These are phyloP conservation scores for Trichoderma asperelloides DNA, from an alignment of 495 filamentous ascomycete species.

Conservation along the genomic window DNA sequence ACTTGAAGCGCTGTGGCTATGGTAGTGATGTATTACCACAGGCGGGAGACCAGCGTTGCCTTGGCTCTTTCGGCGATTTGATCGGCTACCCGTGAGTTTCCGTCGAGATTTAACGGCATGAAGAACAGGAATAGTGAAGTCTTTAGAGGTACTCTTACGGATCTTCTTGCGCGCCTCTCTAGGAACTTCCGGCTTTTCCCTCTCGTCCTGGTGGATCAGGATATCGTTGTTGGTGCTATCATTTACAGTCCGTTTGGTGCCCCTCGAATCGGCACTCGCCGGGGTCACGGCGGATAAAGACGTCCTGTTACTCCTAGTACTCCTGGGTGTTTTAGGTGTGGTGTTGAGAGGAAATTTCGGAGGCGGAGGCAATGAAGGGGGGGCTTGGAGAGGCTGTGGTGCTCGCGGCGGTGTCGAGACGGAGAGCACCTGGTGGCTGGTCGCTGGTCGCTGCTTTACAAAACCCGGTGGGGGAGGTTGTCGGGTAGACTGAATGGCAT, in stretches of 20 bases:
- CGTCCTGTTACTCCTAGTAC: neutral
- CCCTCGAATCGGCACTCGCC: constrained; percentile 13
- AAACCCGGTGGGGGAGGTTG: constrained; percentile 20
- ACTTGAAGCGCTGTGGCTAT: constrained; percentile 4
- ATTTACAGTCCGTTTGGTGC: constrained; percentile 21
- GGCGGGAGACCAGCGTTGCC: neutral
- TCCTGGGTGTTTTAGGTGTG: constrained; percentile 3
- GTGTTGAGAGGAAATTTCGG: constrained; percentile 9
- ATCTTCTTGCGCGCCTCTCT: constrained; percentile 28
- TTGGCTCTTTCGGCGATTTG: neutral
- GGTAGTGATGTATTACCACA: constrained; percentile 12
- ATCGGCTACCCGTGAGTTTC: neutral
- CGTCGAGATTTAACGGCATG: constrained; percentile 9
- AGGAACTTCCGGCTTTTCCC: constrained; percentile 13
- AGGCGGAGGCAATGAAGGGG: constrained; percentile 9
- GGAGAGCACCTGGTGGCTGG: constrained; percentile 3
- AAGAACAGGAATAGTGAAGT: constrained; percentile 11
- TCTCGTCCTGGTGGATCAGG: constrained; percentile 14
- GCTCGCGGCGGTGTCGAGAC: constrained; percentile 10
- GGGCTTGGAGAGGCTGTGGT: neutral
- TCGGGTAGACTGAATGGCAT: constrained; percentile 39
- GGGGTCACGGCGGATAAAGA: neutral
- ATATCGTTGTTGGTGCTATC: constrained; percentile 10
- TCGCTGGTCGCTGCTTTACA: constrained; percentile 11
- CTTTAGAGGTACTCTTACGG: constrained; percentile 14